These are phyloP conservation scores for Forsythia viridissima DNA, from an alignment of 257 asterid species.

Conservation along the genomic window DNA sequence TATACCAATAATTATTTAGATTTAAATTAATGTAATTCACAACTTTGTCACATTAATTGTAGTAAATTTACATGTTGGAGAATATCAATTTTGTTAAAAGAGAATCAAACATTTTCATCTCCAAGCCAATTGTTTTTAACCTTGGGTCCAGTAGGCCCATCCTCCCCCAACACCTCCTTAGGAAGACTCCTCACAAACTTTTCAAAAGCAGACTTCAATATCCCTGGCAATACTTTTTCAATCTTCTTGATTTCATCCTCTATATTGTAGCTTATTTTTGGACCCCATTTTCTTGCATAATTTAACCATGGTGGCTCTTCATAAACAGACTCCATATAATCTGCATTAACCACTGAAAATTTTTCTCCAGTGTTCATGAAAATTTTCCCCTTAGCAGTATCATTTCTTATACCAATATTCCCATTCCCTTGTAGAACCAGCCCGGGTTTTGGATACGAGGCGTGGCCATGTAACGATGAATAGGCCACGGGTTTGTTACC, in stretches of 20 bases:
- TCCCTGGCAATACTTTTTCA: constrained; percentile 57
- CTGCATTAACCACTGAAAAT: constrained; percentile 43
- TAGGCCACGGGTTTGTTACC: constrained; percentile 60
- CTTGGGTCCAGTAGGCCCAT: constrained; percentile 88
- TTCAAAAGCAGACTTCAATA: constrained; percentile 42
- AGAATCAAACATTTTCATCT: constrained; percentile 26
- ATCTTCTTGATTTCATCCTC: constrained; percentile 58
- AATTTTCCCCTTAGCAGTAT: constrained; percentile 48
- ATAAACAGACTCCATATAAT: constrained; percentile 35
- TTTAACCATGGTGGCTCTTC: constrained; percentile 71
- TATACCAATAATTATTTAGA: not conserved
- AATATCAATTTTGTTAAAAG: not conserved
- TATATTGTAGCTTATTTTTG: constrained; percentile 52
- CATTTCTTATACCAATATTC: constrained; percentile 65
- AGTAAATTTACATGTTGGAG: not conserved
- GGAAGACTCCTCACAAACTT: constrained; percentile 55
- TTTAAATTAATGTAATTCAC: not conserved
- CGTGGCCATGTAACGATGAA: constrained; percentile 82
- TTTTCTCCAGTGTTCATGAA: constrained; percentile 46
- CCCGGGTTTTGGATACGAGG: constrained; percentile 55
- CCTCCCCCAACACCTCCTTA: constrained; percentile 71
- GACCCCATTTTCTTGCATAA: constrained; percentile 80
- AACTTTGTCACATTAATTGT: not conserved
- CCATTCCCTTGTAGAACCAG: constrained; percentile 57
- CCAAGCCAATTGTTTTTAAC: constrained; percentile 76